These are phyloP conservation scores for Populus tomentosa DNA, from an alignment of 441 rosid species.

Conservation along the genomic window DNA sequence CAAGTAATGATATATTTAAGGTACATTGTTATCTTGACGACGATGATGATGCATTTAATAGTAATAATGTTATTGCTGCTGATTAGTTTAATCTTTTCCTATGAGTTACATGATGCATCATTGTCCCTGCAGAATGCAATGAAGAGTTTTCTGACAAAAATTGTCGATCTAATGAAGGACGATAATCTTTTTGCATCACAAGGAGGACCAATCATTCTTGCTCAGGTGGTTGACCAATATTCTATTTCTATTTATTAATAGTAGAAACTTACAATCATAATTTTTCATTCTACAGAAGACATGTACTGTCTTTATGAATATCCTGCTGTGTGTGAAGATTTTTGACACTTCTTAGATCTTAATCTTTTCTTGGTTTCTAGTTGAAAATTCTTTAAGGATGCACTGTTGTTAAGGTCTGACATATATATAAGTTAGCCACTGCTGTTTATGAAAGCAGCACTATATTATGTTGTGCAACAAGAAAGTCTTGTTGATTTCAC, in stretches of 20 bases:
- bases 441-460: background rate
- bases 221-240: slow-evolving; percentile 43
- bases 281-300: background rate
- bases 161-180: slow-evolving; percentile 51
- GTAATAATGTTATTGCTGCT: background rate
- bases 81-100: background rate
- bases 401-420: background rate
- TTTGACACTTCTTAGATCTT: background rate
- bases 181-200: slow-evolving; percentile 63
- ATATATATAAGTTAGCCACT: background rate
- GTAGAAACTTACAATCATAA: background rate
- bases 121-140: slow-evolving; percentile 44
- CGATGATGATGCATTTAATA: background rate
- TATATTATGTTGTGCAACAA: background rate
- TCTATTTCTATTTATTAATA: background rate
- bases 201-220: slow-evolving; percentile 71
- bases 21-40: slow-evolving; percentile 21
- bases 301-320: background rate
- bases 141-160: slow-evolving; percentile 48
- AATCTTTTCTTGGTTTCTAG: background rate
- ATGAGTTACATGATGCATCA: background rate
- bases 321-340: background rate
- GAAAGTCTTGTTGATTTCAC: background rate
- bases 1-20: slow-evolving; percentile 45
- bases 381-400: background rate